Evolutionary conservation across 2,329 filamentous ascomycete species (phyloP).

Genomic region (Phialocephala sp.): DNA sequence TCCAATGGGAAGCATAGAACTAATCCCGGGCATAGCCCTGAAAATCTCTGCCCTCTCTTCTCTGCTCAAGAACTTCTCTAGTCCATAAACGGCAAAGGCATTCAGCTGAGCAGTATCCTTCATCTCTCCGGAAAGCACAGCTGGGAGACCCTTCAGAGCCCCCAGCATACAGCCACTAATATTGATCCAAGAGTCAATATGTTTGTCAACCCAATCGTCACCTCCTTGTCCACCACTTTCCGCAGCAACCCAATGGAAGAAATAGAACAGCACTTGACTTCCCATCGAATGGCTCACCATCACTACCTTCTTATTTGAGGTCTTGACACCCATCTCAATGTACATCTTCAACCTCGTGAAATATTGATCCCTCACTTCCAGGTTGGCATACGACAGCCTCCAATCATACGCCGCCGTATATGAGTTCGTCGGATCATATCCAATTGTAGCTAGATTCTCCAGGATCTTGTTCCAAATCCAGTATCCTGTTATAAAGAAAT

Average conservation of each 20-base stretch:
- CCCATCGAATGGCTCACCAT: conserved; percentile 97
- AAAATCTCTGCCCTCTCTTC: conserved; percentile 93
- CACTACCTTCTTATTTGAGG: conserved; percentile 79
- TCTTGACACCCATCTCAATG: conserved; percentile 81
- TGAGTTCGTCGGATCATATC: conserved; percentile 85
- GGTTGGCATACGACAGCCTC: conserved; percentile 87
- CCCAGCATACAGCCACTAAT: conserved; percentile 98
- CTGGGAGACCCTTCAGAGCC: conserved; percentile 87
- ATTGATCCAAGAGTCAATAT: conserved; percentile 97
- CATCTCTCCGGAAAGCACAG: conserved; percentile 95
- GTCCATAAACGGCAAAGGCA: conserved; percentile 92
- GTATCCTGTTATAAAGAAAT: conserved; percentile 91
- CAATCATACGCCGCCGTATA: conserved; percentile 83
- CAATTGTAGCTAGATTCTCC: conserved; percentile 93
- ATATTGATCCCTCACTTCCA: conserved; percentile 90
- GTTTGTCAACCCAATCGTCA: conserved; percentile 83
- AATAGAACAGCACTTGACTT: conserved; percentile 89
- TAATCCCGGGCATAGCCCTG: conserved; percentile 94
- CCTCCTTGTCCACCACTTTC: conserved; percentile 81
- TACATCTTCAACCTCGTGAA: conserved; percentile 89
- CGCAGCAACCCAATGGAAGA: conserved; percentile 78
- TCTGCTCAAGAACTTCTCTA: conserved; percentile 92
- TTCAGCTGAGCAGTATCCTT: conserved; percentile 97
- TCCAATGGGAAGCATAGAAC: conserved; percentile 94
- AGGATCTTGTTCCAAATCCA: conserved; percentile 98